A percentile compares a stretch with the other conserved stretches of the same genome.
These are phyloP conservation scores for Pleurotus djamor DNA, from an alignment of 768 basidiomycete genomes.

Conservation along the genomic window DNA sequence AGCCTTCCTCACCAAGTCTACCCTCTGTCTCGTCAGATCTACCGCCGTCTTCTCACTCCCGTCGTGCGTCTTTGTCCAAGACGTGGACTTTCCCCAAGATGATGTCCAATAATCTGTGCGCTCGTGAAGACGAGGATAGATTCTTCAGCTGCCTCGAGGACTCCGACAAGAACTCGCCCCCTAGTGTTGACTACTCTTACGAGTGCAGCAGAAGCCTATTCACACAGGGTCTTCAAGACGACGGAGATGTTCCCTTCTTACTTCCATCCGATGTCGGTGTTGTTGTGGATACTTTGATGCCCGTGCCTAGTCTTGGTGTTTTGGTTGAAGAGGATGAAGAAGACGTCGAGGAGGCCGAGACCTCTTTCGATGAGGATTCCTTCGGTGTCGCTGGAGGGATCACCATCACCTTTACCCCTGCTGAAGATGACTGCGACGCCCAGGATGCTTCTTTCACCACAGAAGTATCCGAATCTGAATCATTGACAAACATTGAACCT, in stretches of 20 bases:
- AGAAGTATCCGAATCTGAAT: slow-evolving; percentile 5
- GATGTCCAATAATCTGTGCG: slow-evolving; percentile 15
- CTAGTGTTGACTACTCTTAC: slow-evolving; percentile 35
- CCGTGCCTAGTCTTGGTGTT: neutral
- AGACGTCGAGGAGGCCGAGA: slow-evolving; percentile 24
- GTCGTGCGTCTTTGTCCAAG: slow-evolving; percentile 52
- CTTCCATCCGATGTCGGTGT: slow-evolving; percentile 39
- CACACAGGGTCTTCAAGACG: slow-evolving; percentile 48
- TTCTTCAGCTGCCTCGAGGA: slow-evolving; percentile 75
- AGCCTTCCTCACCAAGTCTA: neutral
- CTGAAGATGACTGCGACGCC: slow-evolving; percentile 29
- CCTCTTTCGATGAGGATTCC: slow-evolving; percentile 40
- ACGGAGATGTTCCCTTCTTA: slow-evolving; percentile 45
- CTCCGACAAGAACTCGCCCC: slow-evolving; percentile 37
- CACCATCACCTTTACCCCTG: slow-evolving; percentile 69
- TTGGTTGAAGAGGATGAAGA: slow-evolving; percentile 31
- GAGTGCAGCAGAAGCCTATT: slow-evolving; percentile 65
- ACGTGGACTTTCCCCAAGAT: slow-evolving; percentile 66
- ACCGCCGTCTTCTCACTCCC: slow-evolving; percentile 12
- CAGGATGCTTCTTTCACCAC: slow-evolving; percentile 14
- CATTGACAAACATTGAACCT: slow-evolving; percentile 10
- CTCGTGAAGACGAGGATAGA: slow-evolving; percentile 55
- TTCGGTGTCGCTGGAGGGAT: slow-evolving; percentile 70
- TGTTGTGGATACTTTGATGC: neutral
- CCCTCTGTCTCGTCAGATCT: neutral